A percentile compares a stretch with the other conserved stretches of the same genome.
These are phyloP conservation scores for Acanthamoeba triangularis DNA, from an alignment of 208 protist species.

Conservation along the genomic window DNA sequence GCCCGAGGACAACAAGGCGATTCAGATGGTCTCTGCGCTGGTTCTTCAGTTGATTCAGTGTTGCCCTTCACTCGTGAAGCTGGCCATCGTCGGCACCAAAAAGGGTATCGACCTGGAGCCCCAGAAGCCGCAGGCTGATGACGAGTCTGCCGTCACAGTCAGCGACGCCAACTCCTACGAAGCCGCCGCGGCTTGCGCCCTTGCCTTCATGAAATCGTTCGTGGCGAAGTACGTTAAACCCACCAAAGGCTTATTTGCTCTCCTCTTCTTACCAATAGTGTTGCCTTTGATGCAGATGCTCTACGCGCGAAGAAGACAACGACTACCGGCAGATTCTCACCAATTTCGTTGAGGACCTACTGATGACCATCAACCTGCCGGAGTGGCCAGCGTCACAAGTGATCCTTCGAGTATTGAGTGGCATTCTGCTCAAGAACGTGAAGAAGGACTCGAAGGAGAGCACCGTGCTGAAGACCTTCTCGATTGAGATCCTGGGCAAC, in stretches of 20 bases:
- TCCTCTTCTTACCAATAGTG: not conserved
- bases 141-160: not conserved
- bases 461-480: slow-evolving; percentile 72
- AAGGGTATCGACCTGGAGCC: slow-evolving; percentile 46
- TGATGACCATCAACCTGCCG: slow-evolving; percentile 56
- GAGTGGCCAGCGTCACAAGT: slow-evolving; percentile 75
- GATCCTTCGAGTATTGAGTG: slow-evolving; percentile 51
- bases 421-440: slow-evolving; percentile 67
- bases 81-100: slow-evolving; percentile 23
- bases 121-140: slow-evolving; percentile 3
- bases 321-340: slow-evolving; percentile 66
- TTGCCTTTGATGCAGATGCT: slow-evolving; percentile 38
- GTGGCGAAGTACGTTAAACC: slow-evolving; percentile 29
- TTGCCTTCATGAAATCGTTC: slow-evolving; percentile 73
- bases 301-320: slow-evolving; percentile 75
- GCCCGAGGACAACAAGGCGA: slow-evolving; percentile 65
- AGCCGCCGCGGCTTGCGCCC: slow-evolving; percentile 62
- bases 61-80: slow-evolving; percentile 64
- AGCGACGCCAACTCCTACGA: slow-evolving; percentile 71
- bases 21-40: slow-evolving; percentile 77
- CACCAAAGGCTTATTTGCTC: not conserved
- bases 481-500: slow-evolving; percentile 69
- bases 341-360: slow-evolving; percentile 71
- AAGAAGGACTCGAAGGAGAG: slow-evolving; percentile 76
- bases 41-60: slow-evolving; percentile 76